Evolutionary conservation across 352 stramenopile genomes (phyloP).

Genomic region (Globisporangium polare): DNA sequence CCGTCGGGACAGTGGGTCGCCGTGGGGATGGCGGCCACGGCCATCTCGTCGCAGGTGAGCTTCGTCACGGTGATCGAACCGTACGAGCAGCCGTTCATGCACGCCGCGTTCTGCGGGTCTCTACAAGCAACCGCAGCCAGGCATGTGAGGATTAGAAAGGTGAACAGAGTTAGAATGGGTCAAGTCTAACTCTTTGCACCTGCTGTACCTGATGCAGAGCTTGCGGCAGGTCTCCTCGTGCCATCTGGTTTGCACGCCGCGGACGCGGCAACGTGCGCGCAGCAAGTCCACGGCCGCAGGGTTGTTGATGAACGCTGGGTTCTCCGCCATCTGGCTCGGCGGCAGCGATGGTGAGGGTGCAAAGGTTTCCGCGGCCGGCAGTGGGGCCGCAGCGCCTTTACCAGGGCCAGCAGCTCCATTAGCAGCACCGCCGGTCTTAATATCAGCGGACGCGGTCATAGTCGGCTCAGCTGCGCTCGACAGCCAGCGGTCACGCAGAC

Average conservation of each 20-base stretch:
- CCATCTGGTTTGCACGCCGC: slow-evolving; percentile 62
- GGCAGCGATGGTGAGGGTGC: not conserved
- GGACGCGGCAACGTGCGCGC: slow-evolving; percentile 50
- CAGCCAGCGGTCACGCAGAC: not conserved
- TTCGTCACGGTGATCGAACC: slow-evolving; percentile 70
- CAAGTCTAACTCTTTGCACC: no score
- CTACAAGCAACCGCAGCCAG: slow-evolving; percentile 11
- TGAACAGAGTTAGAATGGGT: not conserved
- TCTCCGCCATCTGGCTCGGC: not conserved
- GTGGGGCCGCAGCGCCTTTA: not conserved
- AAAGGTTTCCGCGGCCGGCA: slow-evolving; percentile 9
- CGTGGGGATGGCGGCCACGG: slow-evolving; percentile 20
- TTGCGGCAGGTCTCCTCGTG: slow-evolving; percentile 72
- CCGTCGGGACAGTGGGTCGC: slow-evolving; percentile 45
- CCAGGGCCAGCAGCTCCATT: not conserved
- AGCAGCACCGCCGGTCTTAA: not conserved
- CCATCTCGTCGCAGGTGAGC: slow-evolving; percentile 54
- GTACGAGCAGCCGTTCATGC: slow-evolving; percentile 77
- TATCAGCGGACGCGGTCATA: not conserved
- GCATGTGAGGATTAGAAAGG: not conserved
- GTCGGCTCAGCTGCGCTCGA: not conserved
- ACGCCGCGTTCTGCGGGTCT: slow-evolving; percentile 54
- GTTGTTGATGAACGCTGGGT: slow-evolving; percentile 19
- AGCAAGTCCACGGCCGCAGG: slow-evolving; percentile 33
- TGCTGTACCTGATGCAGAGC: slow-evolving; percentile 50